Conservation (phyloP, 176 grass and related monocot species). For the Urochloa ruziziensis region DNA sequence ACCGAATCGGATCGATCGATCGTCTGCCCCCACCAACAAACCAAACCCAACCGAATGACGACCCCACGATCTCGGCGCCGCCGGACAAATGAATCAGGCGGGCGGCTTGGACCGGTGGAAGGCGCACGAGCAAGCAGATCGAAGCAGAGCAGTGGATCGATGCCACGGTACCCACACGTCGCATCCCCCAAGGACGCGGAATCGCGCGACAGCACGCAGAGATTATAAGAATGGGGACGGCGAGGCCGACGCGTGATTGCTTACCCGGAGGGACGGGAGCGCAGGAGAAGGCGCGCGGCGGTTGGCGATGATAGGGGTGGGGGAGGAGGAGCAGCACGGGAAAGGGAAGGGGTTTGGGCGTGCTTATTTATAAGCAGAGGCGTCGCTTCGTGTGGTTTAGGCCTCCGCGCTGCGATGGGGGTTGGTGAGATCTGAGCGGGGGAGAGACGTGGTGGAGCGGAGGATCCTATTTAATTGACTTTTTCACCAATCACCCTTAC, state of each 20-base stretch:
- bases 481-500: not conserved
- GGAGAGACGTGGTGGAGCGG: not conserved
- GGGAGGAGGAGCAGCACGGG: slow-evolving; percentile 13
- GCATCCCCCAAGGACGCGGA: not conserved
- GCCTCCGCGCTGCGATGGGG: not conserved
- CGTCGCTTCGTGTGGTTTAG: not conserved
- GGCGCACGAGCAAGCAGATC: no score
- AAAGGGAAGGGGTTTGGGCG: slow-evolving; percentile 1
- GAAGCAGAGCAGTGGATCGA: not conserved
- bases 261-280: slow-evolving; percentile 25
- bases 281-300: not conserved
- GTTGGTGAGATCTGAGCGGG: slow-evolving; percentile 37
- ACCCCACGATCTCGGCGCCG: not conserved
- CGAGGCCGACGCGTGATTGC: not conserved
- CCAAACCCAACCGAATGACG: not conserved
- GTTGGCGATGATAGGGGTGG: not conserved
- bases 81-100: not conserved
- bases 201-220: not conserved
- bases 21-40: not conserved
- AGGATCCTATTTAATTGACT: not conserved
- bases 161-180: not conserved
- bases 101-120: no score
- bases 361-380: slow-evolving; percentile 29
- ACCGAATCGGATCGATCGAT: not conserved
- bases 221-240: not conserved